Evolutionary conservation across 352 stramenopile genomes (phyloP).

Genomic region (Globisporangium barbulae): DNA sequence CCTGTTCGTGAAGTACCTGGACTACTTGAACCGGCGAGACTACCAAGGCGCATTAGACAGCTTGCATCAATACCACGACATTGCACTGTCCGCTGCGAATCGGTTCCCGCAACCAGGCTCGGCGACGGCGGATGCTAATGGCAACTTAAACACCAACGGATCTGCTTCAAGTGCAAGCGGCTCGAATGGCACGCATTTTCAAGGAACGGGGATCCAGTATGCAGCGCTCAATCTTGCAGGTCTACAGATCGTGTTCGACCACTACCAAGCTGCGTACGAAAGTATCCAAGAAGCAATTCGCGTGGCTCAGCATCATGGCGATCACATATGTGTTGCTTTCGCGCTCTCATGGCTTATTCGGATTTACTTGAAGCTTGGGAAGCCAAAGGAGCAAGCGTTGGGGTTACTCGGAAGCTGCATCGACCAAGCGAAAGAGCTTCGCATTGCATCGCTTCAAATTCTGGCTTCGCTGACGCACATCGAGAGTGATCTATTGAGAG

Average conservation of each 20-base stretch:
- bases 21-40: conserved; percentile 76
- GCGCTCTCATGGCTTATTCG: conserved; percentile 86
- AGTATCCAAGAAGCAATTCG: conserved; percentile 91
- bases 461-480: conserved; percentile 43
- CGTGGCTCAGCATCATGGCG: conserved; percentile 90
- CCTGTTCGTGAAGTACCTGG: conserved; percentile 87
- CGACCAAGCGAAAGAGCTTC: conserved; percentile 55
- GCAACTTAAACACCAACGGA: background rate
- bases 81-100: conserved; percentile 58
- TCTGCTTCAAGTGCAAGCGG: conserved; percentile 13
- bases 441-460: conserved; percentile 47
- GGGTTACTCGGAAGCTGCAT: conserved; percentile 50
- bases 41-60: conserved; percentile 85
- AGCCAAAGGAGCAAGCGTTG: conserved; percentile 45
- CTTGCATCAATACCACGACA: conserved; percentile 94
- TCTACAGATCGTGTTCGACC: conserved; percentile 85
- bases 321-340: conserved; percentile 92
- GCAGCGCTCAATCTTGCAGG: conserved; percentile 87
- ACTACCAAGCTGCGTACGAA: conserved; percentile 69
- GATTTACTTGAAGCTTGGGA: conserved; percentile 59
- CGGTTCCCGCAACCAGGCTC: background rate
- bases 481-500: conserved; percentile 46
- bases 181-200: conserved; percentile 36
- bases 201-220: conserved; percentile 84
- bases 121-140: background rate